Percentiles rank a stretch among this genome's conserved stretches.
phyloP scores from a whole-genome alignment of 148 eudicot species.

The Rhododendron ovatum region DNA sequence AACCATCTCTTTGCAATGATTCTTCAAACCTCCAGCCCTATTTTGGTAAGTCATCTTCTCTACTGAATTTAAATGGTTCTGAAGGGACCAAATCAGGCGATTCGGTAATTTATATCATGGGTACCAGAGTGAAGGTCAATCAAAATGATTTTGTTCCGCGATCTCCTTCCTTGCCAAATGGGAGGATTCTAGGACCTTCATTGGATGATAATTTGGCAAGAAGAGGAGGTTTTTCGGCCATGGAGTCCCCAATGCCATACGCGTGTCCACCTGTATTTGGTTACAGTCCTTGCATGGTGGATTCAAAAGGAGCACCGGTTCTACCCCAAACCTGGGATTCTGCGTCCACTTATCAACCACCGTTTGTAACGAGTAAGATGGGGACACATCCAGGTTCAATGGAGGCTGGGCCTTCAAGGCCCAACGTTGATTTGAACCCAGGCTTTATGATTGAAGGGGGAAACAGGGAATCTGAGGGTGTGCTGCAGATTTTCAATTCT shows the following conservation, averaged over 20 bases:
- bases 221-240: conserved; percentile 36
- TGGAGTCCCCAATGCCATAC: conserved; percentile 38
- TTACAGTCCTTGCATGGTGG: conserved; percentile 70
- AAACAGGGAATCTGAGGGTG: conserved; percentile 39
- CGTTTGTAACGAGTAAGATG: conserved; percentile 39
- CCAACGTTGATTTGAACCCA: conserved; percentile 49
- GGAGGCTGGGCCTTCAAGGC: conserved; percentile 42
- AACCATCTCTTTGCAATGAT: conserved; percentile 40
- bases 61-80: conserved; percentile 25
- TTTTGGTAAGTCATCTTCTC: conserved; percentile 35
- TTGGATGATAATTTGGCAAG: conserved; percentile 43
- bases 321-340: conserved; percentile 54
- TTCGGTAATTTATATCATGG: conserved; percentile 67
- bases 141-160: conserved; percentile 35
- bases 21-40: conserved; percentile 26
- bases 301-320: conserved; percentile 59
- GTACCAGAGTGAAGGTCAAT: conserved; percentile 58
- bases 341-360: conserved; percentile 41
- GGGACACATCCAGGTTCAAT: conserved; percentile 36
- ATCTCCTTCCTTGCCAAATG: conserved; percentile 32
- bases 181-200: conserved; percentile 38
- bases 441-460: conserved; percentile 44
- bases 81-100: conserved; percentile 33
- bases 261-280: conserved; percentile 37
- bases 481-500: conserved; percentile 47